phyloP scores from a whole-genome alignment of 129 eudicot genomes.

The Arctium minus region DNA sequence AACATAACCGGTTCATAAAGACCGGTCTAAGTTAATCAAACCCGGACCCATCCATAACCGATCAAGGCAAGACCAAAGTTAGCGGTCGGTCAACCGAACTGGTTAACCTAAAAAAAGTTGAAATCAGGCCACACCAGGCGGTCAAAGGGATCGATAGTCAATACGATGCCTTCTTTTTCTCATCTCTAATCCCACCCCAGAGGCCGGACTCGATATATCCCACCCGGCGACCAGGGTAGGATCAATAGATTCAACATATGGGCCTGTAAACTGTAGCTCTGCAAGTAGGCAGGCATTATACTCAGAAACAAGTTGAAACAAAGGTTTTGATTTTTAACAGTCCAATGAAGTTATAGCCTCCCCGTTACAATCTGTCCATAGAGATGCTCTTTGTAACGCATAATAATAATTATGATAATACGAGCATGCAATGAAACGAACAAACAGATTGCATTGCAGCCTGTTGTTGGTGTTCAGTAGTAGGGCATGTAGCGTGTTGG shows the following conservation, averaged over 20 bases:
- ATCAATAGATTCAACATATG: neutral
- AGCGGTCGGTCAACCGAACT: no score
- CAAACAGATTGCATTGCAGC: constrained; percentile 10
- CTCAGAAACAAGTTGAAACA: neutral
- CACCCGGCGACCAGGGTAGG: neutral
- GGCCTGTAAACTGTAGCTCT: neutral
- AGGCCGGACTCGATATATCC: neutral
- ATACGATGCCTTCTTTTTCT: neutral
- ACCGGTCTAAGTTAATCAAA: no score
- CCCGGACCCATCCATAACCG: no score
- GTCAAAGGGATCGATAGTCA: no score
- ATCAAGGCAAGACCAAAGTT: no score
- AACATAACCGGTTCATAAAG: no score
- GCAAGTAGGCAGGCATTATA: neutral
- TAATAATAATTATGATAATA: neutral
- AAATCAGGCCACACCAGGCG: no score
- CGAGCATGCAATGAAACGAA: neutral
- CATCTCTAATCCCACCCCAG: neutral
- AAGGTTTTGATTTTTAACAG: neutral
- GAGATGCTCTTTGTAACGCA: neutral
- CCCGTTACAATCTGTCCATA: neutral
- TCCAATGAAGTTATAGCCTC: neutral
- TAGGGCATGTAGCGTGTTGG: constrained; percentile 90
- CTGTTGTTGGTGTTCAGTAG: constrained; percentile 31
- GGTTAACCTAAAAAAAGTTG: no score